Evolutionary conservation across 2,329 filamentous ascomycete genomes (phyloP), one percentile per base, ranked within the genome.

Genomic region (Fusarium phyllophilum): DNA sequence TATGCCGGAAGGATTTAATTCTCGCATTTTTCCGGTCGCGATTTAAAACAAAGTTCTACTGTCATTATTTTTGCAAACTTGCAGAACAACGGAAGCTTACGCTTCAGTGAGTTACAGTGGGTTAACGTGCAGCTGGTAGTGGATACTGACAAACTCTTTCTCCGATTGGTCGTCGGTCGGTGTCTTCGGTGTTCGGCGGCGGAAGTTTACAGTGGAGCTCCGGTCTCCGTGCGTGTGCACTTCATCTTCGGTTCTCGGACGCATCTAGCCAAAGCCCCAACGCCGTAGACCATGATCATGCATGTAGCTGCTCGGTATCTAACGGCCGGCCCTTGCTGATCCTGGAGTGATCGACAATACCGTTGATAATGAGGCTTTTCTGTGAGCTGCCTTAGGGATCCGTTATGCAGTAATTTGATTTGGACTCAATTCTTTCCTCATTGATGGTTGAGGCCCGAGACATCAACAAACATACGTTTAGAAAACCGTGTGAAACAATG

Each of bases 341-440:
- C 4, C 6, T 11, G 10, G 5, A 31, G 10, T 12, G 17, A 6
- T 12, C 5, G 7, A 13, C 7, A 31, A 4, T 17, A 8, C 14
- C 20, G 14, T 31, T 17, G 20, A 6, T 5, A n/a, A 12, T 11
- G 14, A 17, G 26, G 20, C 1, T 31, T 15, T 31, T 48, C 20
- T n/a, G 9, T n/a, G 14, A 31, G 26, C 20, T 31, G 26, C 8
- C 20, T 4, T 8, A 31, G 13, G 13, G 1, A 5, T 6, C 6
- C 6, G 5, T n/a, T 9, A 8, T 12, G 7, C 12, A 3, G 26
- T 15, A 9, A 12, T 6, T 9, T 14, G 8, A 14, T 4, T 20
- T 6, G 8, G 11, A 45, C 17, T 14, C 3, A 10, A 4, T 14
- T 9, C 1, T 11, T 14, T 13, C 3, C 0, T 20, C 0, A 10